Evolutionary conservation across 257 asterid genomes (phyloP).

Genomic region (Nicotiana tabacum): DNA sequence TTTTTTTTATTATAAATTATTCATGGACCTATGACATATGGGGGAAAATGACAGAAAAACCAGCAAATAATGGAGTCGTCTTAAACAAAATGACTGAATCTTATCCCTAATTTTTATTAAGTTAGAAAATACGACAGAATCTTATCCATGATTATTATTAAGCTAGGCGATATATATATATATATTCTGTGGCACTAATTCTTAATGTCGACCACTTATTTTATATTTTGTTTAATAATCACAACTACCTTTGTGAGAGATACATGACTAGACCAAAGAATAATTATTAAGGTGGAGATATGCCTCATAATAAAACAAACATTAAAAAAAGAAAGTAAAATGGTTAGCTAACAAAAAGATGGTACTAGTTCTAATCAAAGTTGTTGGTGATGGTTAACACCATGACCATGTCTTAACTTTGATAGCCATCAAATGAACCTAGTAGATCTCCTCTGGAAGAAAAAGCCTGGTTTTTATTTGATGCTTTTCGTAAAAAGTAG

Average conservation of each 20-base stretch:
- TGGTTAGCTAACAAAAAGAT: background rate
- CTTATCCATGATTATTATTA: no score
- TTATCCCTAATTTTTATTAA: no score
- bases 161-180: no score
- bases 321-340: background rate
- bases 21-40: no score
- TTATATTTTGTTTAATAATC: background rate
- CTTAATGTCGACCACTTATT: background rate
- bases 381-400: constrained; percentile 5
- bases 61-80: no score
- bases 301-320: background rate
- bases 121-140: no score
- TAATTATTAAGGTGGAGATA: no score
- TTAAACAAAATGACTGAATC: background rate
- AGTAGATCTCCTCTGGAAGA: background rate
- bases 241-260: background rate
- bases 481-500: background rate
- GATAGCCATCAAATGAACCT: background rate
- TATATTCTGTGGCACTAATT: background rate
- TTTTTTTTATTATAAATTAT: no score
- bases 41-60: no score
- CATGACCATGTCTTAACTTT: background rate
- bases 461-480: background rate
- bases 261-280: background rate
- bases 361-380: constrained; percentile 8